phyloP scores from a whole-genome alignment of 257 asterid genomes.

The Gentiana dahurica region DNA sequence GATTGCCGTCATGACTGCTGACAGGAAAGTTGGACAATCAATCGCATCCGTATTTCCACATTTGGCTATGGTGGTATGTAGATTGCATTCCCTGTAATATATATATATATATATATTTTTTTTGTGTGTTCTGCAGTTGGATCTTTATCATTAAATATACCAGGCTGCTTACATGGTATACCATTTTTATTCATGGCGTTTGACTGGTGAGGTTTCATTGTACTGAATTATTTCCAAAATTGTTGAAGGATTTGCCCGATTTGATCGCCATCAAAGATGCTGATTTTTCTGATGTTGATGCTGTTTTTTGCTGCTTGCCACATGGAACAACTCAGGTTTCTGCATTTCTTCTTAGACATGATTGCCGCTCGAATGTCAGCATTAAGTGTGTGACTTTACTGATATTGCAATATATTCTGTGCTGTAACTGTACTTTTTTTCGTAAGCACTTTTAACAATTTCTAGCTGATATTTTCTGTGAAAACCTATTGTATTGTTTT shows the following conservation, averaged over 20 bases:
- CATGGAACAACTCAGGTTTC: constrained; percentile 95
- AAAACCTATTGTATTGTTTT: too few relatives aligned
- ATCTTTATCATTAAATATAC: not conserved
- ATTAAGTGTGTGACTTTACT: too few relatives aligned
- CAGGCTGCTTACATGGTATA: too few relatives aligned
- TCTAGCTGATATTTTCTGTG: too few relatives aligned
- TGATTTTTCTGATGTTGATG: constrained; percentile 75
- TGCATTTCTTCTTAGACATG: not conserved
- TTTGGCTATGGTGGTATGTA: constrained; percentile 54
- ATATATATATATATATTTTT: not conserved
- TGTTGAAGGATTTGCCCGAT: constrained; percentile 63
- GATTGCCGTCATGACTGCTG: constrained; percentile 84
- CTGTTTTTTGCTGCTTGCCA: constrained; percentile 92
- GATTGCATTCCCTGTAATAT: constrained; percentile 1
- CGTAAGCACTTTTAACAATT: too few relatives aligned
- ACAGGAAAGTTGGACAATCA: constrained; percentile 91
- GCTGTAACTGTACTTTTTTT: too few relatives aligned
- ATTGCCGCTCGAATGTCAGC: not conserved
- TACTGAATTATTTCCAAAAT: not conserved
- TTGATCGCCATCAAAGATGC: constrained; percentile 89
- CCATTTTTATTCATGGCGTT: too few relatives aligned
- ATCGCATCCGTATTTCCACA: constrained; percentile 89
- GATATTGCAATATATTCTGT: too few relatives aligned
- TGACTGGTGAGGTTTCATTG: not conserved
- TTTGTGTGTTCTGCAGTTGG: not conserved